Base-by-base conservation (phyloP, 495 filamentous ascomycete species). In the Xylaria intraflava region DNA sequence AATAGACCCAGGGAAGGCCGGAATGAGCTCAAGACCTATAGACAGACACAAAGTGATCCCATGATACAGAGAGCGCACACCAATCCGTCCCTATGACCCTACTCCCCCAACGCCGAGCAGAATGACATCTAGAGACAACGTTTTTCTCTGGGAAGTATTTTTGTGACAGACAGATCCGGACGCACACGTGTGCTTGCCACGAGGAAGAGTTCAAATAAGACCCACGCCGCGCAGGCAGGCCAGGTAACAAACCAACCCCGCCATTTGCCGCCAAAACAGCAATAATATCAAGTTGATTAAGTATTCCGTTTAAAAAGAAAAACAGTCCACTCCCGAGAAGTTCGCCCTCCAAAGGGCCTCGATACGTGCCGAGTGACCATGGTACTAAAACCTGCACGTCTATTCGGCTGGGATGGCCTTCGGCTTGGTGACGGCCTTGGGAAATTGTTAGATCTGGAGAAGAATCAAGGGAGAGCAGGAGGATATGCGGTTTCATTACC, bases 341-440 rank as follows among this genome's bases (percentile, higher is more conserved):
- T 2, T 3, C n/a, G 10, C 5, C 6, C 19, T 6, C 8, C n/a
- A 16, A 23, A 23, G 10, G n/a, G 31, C n/a, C 16, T 7, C 12
- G 20, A 45, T 4, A 30, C 17, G 11, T 35, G 10, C n/a, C 8
- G 16, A n/a, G 19, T 10, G 33, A 24, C 9, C 16, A 38, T 31
- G 12, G 7, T 14, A 14, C n/a, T 20, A 42, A 43, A 30, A n/a
- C 10, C 8, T 4, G 2, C 26, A 19, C 35, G 35, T 27, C 11
- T 55, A 49, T 24, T 55, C 47, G 10, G 52, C 51, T 1, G 35
- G 33, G 9, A 16, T 19, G 19, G 52, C 26, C 38, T 55, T 55
- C 12, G 52, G 36, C 64, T 74, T 75, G 35, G 68, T 46, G 43
- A 61, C 59, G 17, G 65, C 62, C 70, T 76, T 71, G 38, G 69